Evolutionary conservation across 768 basidiomycete genomes (phyloP), one percentile per base, ranked within the genome.

Genomic region (Podaxis carcinomalis): DNA sequence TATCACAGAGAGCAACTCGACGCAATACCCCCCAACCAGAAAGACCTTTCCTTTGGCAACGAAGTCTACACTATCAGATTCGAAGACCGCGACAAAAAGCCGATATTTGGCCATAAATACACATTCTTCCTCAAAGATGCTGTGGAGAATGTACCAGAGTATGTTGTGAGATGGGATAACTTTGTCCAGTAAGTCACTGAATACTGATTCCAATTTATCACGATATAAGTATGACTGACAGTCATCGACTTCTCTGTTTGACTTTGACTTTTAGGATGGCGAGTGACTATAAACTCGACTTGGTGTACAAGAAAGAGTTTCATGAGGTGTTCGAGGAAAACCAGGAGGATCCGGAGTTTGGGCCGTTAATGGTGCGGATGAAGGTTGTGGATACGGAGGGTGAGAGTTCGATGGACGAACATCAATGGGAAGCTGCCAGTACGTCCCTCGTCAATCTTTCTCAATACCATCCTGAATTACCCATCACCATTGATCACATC

Each of bases 341-440:
- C 69, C 83, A 85, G 61, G 83, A 90, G 25, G 82, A 90, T 64
- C 73, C 82, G 2, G 94, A 97, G 66, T 98, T 92, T 69, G 84
- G 85, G 19, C 82, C 85, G n/a, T 78, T 98, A 16, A 79, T 98
- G 75, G 78, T 89, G 61, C 82, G 85, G 66, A 99, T 99, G 97
- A 90, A 87, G 63, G 97, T 99, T 28, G 85, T 97, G 46, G 89
- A 97, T 68, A 75, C 78, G 16, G 81, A 89, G 44, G 94, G 95
- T 1, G 90, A 90, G 75, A 95, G 92, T 68, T 77, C 91, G 56
- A 97, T 98, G 92, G 86, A 95, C 65, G 90, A 91, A 65, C 89
- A 92, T 66, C 95, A 98, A 74, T 97, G 96, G 93, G 95, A 98
- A 69, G 96, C 96, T 64, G 95, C 94, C n/a, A 98, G 97, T 98